These are phyloP conservation scores for Boeremia exigua DNA, from an alignment of 2,329 filamentous ascomycete species.

Conservation along the genomic window DNA sequence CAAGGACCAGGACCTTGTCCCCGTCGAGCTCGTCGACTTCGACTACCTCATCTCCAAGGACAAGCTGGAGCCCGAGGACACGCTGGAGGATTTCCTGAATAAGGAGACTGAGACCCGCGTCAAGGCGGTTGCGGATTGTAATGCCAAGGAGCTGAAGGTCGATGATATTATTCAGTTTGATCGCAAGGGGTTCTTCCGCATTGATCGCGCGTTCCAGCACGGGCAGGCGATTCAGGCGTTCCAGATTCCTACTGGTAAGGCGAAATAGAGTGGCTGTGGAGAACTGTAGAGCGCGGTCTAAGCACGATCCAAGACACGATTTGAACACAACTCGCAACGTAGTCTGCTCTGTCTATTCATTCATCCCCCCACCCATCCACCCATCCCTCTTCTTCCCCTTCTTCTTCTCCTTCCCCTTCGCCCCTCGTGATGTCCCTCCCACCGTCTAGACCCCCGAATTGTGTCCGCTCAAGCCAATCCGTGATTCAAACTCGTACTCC, in stretches of 20 bases:
- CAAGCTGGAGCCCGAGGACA: conserved; percentile 83
- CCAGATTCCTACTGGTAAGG: conserved; percentile 72
- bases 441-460: no score
- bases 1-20: conserved; percentile 75
- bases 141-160: conserved; percentile 77
- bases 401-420: no score
- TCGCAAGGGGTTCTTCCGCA: conserved; percentile 87
- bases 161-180: conserved; percentile 96
- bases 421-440: no score
- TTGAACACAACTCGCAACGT: no score
- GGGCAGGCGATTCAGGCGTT: conserved; percentile 69
- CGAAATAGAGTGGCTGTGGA: conserved; percentile 29
- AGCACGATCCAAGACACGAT: no score
- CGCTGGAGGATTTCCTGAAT: conserved; percentile 83
- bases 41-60: conserved; percentile 96
- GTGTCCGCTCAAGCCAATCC: no score
- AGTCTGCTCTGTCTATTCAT: no score
- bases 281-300: no score
- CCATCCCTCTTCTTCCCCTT: no score
- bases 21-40: conserved; percentile 89
- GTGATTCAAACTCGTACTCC: no score
- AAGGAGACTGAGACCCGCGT: conserved; percentile 75
- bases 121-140: conserved; percentile 79
- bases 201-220: conserved; percentile 70
- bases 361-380: no score